A percentile compares a stretch with the other conserved stretches of the same genome.
phyloP scores from a whole-genome alignment of 331 rosid species.

The Acacia pycnantha region DNA sequence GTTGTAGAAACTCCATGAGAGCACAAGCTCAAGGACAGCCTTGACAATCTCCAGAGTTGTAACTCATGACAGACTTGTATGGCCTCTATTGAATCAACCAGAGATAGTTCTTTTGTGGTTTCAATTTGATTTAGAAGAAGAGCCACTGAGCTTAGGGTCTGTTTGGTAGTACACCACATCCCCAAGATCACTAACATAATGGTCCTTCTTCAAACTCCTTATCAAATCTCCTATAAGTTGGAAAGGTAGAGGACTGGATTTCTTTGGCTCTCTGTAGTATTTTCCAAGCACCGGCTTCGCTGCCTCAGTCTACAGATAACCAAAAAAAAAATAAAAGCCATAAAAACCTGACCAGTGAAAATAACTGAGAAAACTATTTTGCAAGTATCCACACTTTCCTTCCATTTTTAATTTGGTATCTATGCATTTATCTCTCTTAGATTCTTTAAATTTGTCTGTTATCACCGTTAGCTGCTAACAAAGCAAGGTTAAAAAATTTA shows the following conservation, averaged over 20 bases:
- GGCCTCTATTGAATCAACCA: background rate
- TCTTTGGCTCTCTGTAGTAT: slow-evolving; percentile 68
- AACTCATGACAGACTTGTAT: background rate
- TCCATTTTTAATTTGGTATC: too few species aligned
- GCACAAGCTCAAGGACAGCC: background rate
- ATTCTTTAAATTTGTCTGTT: too few species aligned
- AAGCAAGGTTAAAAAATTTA: too few species aligned
- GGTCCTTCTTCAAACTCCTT: slow-evolving; percentile 62
- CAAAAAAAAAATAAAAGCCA: background rate
- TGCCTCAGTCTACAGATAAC: slow-evolving; percentile 57
- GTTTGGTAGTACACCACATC: slow-evolving; percentile 71
- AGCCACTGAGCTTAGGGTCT: slow-evolving; percentile 42
- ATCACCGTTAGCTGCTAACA: too few species aligned
- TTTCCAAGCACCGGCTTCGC: slow-evolving; percentile 63
- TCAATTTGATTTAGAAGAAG: slow-evolving; percentile 38
- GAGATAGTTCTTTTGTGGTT: background rate
- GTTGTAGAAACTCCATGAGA: background rate
- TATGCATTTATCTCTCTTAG: too few species aligned
- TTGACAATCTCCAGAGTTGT: slow-evolving; percentile 14
- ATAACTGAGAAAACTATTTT: too few species aligned
- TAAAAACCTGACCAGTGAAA: too few species aligned
- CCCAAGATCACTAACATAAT: slow-evolving; percentile 62
- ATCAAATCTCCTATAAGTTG: slow-evolving; percentile 57
- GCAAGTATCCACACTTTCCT: too few species aligned
- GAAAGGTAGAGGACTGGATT: slow-evolving; percentile 54